Evolutionary conservation across 2,329 filamentous ascomycete species (phyloP).

Genomic region (Ophiocordyceps sinensis): DNA sequence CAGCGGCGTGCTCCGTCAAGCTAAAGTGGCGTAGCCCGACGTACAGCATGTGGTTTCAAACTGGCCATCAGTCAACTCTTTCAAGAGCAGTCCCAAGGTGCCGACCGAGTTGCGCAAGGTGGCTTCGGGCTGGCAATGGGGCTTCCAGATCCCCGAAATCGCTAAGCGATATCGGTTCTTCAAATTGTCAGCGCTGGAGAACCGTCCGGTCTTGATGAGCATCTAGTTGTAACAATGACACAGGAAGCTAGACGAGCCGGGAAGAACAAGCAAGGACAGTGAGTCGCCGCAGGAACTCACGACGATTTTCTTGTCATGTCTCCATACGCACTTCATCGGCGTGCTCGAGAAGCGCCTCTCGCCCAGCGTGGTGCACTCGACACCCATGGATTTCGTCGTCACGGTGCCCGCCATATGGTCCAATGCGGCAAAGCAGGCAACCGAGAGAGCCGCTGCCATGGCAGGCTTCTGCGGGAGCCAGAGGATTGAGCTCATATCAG

Average conservation of each 20-base stretch:
- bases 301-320: slow-evolving; percentile 28
- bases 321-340: slow-evolving; percentile 32
- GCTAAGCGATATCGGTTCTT: slow-evolving; percentile 27
- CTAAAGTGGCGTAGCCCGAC: slow-evolving; percentile 19
- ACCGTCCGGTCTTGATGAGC: neutral
- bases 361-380: slow-evolving; percentile 24
- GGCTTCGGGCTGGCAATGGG: slow-evolving; percentile 30
- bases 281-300: slow-evolving; percentile 21
- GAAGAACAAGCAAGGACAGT: slow-evolving; percentile 14
- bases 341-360: slow-evolving; percentile 28
- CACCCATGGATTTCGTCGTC: slow-evolving; percentile 36
- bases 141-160: slow-evolving; percentile 29
- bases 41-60: slow-evolving; percentile 25
- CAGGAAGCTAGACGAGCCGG: slow-evolving; percentile 21
- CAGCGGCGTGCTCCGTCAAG: neutral
- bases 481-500: slow-evolving; percentile 31
- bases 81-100: slow-evolving; percentile 27
- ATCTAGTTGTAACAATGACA: neutral
- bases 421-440: slow-evolving; percentile 36
- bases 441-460: slow-evolving; percentile 23
- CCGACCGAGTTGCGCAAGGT: slow-evolving; percentile 32
- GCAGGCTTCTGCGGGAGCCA: slow-evolving; percentile 24
- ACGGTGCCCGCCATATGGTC: slow-evolving; percentile 47
- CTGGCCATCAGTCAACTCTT: slow-evolving; percentile 24
- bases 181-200: slow-evolving; percentile 27